A percentile compares a stretch with the other conserved stretches of the same genome.
phyloP scores from a whole-genome alignment of 768 basidiomycete genomes.

The Leucosporidium creatinivorum region DNA sequence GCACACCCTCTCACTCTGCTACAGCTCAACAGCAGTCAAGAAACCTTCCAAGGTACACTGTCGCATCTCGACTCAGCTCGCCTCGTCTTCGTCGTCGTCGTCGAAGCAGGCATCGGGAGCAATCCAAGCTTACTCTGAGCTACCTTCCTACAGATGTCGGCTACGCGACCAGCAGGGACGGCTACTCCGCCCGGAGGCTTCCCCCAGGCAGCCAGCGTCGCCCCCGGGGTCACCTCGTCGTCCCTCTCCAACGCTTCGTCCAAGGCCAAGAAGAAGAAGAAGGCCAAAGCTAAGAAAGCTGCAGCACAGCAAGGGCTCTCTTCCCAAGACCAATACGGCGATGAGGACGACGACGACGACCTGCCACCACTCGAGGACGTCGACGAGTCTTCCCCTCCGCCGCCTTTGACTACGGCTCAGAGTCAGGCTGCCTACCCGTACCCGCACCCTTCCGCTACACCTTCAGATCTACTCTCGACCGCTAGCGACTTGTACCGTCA shows the following conservation, averaged over 20 bases:
- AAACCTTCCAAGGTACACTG: neutral
- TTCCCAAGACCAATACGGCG: neutral
- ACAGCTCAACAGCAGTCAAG: too few species aligned
- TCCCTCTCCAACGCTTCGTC: neutral
- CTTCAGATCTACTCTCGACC: slow-evolving; percentile 56
- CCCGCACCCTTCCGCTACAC: slow-evolving; percentile 41
- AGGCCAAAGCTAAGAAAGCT: slow-evolving; percentile 14
- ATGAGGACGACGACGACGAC: slow-evolving; percentile 9
- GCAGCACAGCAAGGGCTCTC: too few species aligned
- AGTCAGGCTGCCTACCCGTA: neutral
- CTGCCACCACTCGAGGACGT: slow-evolving; percentile 10
- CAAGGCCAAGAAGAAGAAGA: slow-evolving; percentile 22
- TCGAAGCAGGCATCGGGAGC: too few species aligned
- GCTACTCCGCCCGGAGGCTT: neutral
- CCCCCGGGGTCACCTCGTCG: too few species aligned
- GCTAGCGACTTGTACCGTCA: slow-evolving; percentile 58
- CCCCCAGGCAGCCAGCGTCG: too few species aligned
- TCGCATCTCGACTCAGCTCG: neutral
- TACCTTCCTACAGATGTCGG: neutral
- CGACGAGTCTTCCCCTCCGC: slow-evolving; percentile 10
- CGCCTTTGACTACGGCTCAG: neutral
- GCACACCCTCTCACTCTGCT: too few species aligned
- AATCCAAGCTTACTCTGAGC: too few species aligned
- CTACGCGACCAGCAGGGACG: neutral
- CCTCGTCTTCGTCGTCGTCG: neutral